Base-by-base conservation (phyloP, 2,329 filamentous ascomycete genomes). In the Falciphora oryzae region DNA sequence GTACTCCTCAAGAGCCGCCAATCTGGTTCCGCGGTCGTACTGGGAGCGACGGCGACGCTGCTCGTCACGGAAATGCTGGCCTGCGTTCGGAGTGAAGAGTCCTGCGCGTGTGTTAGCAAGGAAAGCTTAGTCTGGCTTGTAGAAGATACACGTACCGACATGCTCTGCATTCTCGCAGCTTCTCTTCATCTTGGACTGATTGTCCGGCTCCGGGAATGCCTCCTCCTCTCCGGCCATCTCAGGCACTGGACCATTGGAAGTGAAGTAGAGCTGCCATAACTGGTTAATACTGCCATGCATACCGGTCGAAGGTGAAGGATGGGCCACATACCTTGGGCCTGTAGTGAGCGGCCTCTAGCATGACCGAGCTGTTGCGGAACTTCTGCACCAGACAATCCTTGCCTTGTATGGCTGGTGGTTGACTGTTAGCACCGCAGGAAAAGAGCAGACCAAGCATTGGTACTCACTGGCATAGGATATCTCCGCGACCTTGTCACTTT, bases 301-400 rank as follows among this genome's bases (percentile, higher is more conserved):
- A 16, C 2, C 22, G n/a, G 16, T 11, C 27, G 18, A 28, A 29
- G 27, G 38, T 18, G 38, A 31, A n/a, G 27, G 22, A 28, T 27
- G n/a, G 6, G 25, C 7, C 10, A 66, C 73, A 69, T 75, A 93
- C 90, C 82, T 96, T 96, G 0, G 95, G 95, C 0, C 92, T 88
- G 71, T 92, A 96, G 63, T 89, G 87, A 0, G 86, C 81, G 14
- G 88, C 85, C 76, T 98, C 93, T 0, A 94, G 81, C 92, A 98
- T 97, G 35, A 99, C 93, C 0, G 92, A 94, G 56, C 92, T 97
- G 79, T 99, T 99, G 50, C 95, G 89, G 73, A 99, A 99, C 74
- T 98, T 97, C 75, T 96, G 91, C 8, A 97, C 86, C 0, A 98
- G 82, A 68, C 92, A 94, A 72, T 97, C 93, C 68, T 90, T 89